Percentiles rank a stretch among this genome's conserved stretches.
phyloP scores from a whole-genome alignment of 2,329 filamentous ascomycete species.

The Plectosphaerella sp. region DNA sequence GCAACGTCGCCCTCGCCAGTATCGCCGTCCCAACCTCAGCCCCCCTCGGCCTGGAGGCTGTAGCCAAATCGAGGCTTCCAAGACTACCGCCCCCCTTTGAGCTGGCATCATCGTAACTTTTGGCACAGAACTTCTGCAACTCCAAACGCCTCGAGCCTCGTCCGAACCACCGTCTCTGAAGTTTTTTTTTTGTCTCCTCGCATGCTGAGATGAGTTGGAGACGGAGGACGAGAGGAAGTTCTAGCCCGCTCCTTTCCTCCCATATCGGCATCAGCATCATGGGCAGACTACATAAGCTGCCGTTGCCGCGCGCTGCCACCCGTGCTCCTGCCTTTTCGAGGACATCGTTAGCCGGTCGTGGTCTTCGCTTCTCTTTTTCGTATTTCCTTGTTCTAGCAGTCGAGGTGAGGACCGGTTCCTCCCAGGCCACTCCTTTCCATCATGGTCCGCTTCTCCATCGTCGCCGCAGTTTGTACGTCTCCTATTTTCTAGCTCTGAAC shows the following conservation, averaged over 20 bases:
- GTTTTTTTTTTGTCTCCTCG: no score
- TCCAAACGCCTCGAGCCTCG: slow-evolving; percentile 1
- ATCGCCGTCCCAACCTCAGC: background rate
- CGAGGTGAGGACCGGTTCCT: background rate
- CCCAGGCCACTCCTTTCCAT: background rate
- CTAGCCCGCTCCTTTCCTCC: no score
- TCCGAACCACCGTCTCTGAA: background rate
- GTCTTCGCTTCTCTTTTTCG: background rate
- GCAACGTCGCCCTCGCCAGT: background rate
- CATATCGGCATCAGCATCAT: no score
- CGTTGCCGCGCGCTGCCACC: no score
- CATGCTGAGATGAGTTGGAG: no score
- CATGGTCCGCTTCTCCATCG: slow-evolving; percentile 10
- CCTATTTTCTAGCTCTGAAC: slow-evolving; percentile 6
- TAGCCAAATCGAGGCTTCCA: background rate
- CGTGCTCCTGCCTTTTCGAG: background rate
- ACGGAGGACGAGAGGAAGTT: no score
- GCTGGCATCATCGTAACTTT: background rate
- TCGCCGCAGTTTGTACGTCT: slow-evolving; percentile 8
- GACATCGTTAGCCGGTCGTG: background rate
- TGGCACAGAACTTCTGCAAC: slow-evolving; percentile 2
- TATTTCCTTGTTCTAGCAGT: background rate
- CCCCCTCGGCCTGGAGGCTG: background rate
- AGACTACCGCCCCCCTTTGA: background rate
- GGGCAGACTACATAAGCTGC: no score